phyloP scores from a whole-genome alignment of 2,329 filamentous ascomycete species.

The Westerdykella ornata region DNA sequence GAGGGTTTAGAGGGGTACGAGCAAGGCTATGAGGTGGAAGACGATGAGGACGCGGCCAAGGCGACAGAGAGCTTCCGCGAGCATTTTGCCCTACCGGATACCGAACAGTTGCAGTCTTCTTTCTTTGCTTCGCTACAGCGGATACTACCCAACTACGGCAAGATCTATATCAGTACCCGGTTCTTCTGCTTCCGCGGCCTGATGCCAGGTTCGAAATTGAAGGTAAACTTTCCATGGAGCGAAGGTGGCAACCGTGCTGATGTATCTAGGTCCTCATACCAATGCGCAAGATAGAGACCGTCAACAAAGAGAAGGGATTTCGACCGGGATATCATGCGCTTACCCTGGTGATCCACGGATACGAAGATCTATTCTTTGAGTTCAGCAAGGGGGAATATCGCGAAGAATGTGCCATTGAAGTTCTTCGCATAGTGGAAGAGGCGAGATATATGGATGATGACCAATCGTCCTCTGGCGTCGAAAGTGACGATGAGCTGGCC shows the following conservation, averaged over 20 bases:
- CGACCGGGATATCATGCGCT: slow-evolving; percentile 85
- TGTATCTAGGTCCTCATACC: slow-evolving; percentile 63
- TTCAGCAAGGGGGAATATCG: slow-evolving; percentile 70
- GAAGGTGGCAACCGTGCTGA: slow-evolving; percentile 7
- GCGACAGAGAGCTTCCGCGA: slow-evolving; percentile 67
- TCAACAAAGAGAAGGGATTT: slow-evolving; percentile 91
- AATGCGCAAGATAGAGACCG: slow-evolving; percentile 84
- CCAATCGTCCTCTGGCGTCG: slow-evolving; percentile 60
- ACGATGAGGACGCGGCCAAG: slow-evolving; percentile 49
- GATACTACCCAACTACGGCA: slow-evolving; percentile 86
- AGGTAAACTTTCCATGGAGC: slow-evolving; percentile 38
- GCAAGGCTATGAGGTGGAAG: slow-evolving; percentile 49
- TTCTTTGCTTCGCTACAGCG: slow-evolving; percentile 92
- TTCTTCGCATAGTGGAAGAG: slow-evolving; percentile 70
- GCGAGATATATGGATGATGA: slow-evolving; percentile 65
- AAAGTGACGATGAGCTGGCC: slow-evolving; percentile 64
- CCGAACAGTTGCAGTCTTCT: slow-evolving; percentile 76
- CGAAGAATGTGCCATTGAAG: slow-evolving; percentile 80
- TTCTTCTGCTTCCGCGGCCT: slow-evolving; percentile 91
- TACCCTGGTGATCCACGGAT: slow-evolving; percentile 84
- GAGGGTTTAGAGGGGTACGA: slow-evolving; percentile 62
- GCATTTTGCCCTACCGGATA: slow-evolving; percentile 81
- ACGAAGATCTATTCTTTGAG: slow-evolving; percentile 96
- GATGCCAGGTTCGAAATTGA: slow-evolving; percentile 81
- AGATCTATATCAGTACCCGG: slow-evolving; percentile 85